These are phyloP conservation scores for Lentinus polychrous DNA, from an alignment of 1,284 basidiomycete genomes.

Conservation along the genomic window DNA sequence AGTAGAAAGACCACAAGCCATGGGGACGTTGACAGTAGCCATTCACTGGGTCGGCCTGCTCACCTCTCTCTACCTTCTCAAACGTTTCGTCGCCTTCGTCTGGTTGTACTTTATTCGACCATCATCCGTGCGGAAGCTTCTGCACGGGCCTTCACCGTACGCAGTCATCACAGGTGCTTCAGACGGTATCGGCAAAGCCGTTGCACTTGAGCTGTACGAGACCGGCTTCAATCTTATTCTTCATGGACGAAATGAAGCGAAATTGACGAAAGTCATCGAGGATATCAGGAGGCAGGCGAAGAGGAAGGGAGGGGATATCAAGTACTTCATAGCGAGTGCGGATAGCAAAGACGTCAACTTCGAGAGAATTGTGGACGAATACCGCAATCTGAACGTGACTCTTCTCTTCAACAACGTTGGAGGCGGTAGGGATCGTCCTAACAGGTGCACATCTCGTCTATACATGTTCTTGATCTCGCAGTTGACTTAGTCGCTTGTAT, in stretches of 20 bases:
- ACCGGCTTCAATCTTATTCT: slow-evolving; percentile 26
- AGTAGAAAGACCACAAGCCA: not conserved
- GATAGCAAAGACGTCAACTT: slow-evolving; percentile 18
- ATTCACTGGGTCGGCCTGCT: not conserved
- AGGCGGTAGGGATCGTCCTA: slow-evolving; percentile 10
- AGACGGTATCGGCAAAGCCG: slow-evolving; percentile 26
- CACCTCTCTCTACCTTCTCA: slow-evolving; percentile 9
- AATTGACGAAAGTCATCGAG: slow-evolving; percentile 20
- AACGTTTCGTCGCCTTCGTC: slow-evolving; percentile 16
- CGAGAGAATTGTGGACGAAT: slow-evolving; percentile 15
- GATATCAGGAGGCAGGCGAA: slow-evolving; percentile 14
- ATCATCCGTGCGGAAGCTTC: slow-evolving; percentile 16
- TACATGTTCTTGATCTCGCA: too few species aligned
- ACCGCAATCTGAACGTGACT: slow-evolving; percentile 22
- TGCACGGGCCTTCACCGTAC: slow-evolving; percentile 20
- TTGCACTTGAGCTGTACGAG: slow-evolving; percentile 22
- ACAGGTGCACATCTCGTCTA: slow-evolving; percentile 12
- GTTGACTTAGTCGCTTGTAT: not conserved
- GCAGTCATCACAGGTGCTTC: slow-evolving; percentile 25
- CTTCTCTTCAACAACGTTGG: slow-evolving; percentile 26
- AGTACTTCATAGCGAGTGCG: slow-evolving; percentile 23
- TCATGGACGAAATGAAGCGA: slow-evolving; percentile 24
- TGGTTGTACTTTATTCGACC: slow-evolving; percentile 24
- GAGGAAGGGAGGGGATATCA: slow-evolving; percentile 14
- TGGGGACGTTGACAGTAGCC: not conserved